Evolutionary conservation across 164 flowering plant genomes (phyloP).

Genomic region (Chloranthus sessilifolius): DNA sequence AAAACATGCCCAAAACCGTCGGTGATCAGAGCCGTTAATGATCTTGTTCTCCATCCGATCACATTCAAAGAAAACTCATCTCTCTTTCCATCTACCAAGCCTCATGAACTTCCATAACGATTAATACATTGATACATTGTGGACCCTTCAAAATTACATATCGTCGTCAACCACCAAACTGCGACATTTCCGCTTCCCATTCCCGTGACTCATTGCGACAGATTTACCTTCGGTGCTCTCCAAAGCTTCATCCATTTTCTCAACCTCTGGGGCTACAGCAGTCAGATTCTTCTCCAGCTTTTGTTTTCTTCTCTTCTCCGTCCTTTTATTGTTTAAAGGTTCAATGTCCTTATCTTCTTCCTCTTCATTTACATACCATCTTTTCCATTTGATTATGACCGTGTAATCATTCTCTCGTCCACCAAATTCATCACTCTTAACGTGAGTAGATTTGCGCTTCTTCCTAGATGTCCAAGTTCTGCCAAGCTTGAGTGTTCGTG

Average conservation of each 20-base stretch:
- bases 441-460: constrained; percentile 7
- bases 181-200: too few species aligned
- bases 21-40: too few species aligned
- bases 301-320: constrained; percentile 8
- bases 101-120: too few species aligned
- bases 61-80: too few species aligned
- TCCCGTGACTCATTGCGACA: too few species aligned
- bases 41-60: too few species aligned
- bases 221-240: too few species aligned
- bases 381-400: constrained; percentile 9
- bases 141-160: too few species aligned
- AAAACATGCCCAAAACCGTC: too few species aligned
- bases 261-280: not conserved
- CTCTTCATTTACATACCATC: constrained; percentile 14
- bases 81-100: too few species aligned
- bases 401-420: not conserved
- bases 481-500: not conserved
- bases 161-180: too few species aligned
- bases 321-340: constrained; percentile 13
- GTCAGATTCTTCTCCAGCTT: constrained; percentile 8
- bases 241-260: constrained; percentile 1
- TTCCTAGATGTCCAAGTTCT: not conserved
- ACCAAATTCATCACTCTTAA: not conserved
- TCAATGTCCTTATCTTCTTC: constrained; percentile 9
- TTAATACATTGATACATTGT: too few species aligned